Percentiles rank a stretch among this genome's conserved stretches.
Evolutionary conservation across 306 rosid species (phyloP).

Genomic region (Gynostemma pentaphyllum): DNA sequence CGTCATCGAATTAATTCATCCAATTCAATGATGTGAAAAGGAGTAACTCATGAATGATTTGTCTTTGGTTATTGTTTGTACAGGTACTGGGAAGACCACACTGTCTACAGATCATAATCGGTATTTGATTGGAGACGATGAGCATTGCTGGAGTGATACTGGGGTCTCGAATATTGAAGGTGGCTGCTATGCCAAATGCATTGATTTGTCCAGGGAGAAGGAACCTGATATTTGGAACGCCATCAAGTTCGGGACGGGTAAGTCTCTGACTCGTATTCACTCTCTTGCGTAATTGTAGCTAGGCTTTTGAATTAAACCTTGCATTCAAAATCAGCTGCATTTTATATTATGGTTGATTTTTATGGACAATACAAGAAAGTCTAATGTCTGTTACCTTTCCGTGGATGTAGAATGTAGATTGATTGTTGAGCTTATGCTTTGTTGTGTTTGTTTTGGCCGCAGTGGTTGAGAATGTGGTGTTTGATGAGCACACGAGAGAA

Average conservation of each 20-base stretch:
- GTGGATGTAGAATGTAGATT: constrained; percentile 1
- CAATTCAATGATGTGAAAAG: too few species aligned
- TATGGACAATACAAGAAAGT: not conserved
- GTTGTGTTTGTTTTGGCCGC: not conserved
- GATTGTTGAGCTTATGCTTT: not conserved
- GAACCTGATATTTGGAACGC: constrained; percentile 94
- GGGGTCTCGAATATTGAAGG: constrained; percentile 93
- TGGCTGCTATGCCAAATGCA: constrained; percentile 92
- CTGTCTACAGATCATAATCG: constrained; percentile 73
- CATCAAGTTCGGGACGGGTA: constrained; percentile 84
- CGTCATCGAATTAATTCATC: not conserved
- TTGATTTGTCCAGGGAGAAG: constrained; percentile 65
- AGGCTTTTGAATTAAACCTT: too few species aligned
- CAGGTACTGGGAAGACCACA: constrained; percentile 88
- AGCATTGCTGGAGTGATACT: constrained; percentile 72
- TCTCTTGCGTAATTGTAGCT: not conserved
- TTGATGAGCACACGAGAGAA: constrained; percentile 68
- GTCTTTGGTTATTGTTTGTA: not conserved
- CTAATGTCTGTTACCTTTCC: not conserved
- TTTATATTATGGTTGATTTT: not conserved
- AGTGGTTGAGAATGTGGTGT: constrained; percentile 85
- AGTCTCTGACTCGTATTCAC: not conserved
- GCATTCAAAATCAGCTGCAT: not conserved
- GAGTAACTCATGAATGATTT: too few species aligned
- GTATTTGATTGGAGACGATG: constrained; percentile 79